Percentiles rank a stretch among this genome's conserved stretches.
Conservation (phyloP, 768 basidiomycete species). For the Crassisporium funariophilum region DNA sequence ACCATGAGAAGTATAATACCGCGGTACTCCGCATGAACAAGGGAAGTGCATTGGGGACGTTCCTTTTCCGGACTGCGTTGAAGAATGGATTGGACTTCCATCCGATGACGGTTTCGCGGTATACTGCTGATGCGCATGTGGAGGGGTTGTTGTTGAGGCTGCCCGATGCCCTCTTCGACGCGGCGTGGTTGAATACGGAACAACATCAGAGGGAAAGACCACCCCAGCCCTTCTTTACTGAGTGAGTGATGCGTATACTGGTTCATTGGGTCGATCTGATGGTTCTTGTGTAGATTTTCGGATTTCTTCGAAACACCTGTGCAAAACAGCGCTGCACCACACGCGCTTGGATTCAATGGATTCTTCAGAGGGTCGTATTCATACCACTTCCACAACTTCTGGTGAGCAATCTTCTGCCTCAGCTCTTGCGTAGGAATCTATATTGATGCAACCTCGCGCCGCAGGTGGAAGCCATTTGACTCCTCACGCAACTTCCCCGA, state of each 20-base stretch:
- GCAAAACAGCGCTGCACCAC: conserved; percentile 73
- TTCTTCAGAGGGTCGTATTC: conserved; percentile 94
- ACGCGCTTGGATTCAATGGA: conserved; percentile 83
- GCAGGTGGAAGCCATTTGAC: conserved; percentile 98
- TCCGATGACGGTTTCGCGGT: conserved; percentile 87
- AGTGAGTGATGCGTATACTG: conserved; percentile 45
- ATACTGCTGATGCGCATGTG: conserved; percentile 80
- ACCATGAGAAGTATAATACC: conserved; percentile 90
- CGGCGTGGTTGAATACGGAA: conserved; percentile 94
- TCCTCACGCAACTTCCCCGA: conserved; percentile 88
- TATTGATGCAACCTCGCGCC: too few relatives aligned
- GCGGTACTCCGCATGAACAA: conserved; percentile 90
- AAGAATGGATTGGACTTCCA: conserved; percentile 94
- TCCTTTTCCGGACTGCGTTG: conserved; percentile 89
- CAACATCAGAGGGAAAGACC: conserved; percentile 88
- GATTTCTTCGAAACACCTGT: conserved; percentile 81
- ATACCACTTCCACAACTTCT: conserved; percentile 94
- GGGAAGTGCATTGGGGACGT: conserved; percentile 84
- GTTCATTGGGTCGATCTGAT: neutral
- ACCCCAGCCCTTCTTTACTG: conserved; percentile 88
- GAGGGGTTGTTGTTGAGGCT: conserved; percentile 77
- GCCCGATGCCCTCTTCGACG: conserved; percentile 92
- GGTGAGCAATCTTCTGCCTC: conserved; percentile 49
- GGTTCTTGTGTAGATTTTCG: conserved; percentile 55
- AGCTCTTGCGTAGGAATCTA: too few relatives aligned